Evolutionary conservation across 345 rosid species (phyloP).

Genomic region (Euphorbia lathyris): DNA sequence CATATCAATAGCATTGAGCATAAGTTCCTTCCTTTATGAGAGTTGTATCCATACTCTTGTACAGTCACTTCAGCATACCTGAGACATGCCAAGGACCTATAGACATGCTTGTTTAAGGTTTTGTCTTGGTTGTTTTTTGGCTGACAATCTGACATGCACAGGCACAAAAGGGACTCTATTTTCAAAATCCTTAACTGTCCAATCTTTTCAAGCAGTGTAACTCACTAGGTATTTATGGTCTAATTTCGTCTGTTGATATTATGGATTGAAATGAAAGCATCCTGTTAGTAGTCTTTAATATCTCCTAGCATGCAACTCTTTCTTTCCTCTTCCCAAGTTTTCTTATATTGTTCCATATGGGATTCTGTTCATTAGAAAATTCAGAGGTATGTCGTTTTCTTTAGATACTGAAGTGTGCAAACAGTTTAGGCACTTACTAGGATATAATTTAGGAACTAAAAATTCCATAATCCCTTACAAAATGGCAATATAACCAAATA

Average conservation of each 20-base stretch:
- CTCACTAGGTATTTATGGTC: too few species aligned
- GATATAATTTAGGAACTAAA: background rate
- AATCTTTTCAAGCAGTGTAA: too few species aligned
- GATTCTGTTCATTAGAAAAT: background rate
- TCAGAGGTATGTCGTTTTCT: background rate
- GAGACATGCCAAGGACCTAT: background rate
- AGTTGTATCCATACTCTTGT: background rate
- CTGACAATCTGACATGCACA: background rate
- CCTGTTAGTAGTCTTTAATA: background rate
- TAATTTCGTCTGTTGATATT: background rate
- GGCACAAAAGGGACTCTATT: background rate
- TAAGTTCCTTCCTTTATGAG: background rate
- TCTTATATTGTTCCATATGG: background rate
- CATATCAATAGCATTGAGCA: background rate
- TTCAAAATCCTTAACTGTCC: too few species aligned
- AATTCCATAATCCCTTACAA: background rate
- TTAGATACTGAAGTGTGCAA: background rate
- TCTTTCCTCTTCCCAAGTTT: background rate
- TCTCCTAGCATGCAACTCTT: too few species aligned
- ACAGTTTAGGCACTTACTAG: background rate
- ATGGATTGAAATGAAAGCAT: background rate
- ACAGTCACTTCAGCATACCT: slow-evolving; percentile 1
- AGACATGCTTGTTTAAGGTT: background rate
- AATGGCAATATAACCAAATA: background rate
- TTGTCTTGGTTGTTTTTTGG: background rate